Evolutionary conservation across 164 flowering plant genomes (phyloP), one percentile per base, ranked within the genome.

Genomic region (Euptelea pleiosperma): DNA sequence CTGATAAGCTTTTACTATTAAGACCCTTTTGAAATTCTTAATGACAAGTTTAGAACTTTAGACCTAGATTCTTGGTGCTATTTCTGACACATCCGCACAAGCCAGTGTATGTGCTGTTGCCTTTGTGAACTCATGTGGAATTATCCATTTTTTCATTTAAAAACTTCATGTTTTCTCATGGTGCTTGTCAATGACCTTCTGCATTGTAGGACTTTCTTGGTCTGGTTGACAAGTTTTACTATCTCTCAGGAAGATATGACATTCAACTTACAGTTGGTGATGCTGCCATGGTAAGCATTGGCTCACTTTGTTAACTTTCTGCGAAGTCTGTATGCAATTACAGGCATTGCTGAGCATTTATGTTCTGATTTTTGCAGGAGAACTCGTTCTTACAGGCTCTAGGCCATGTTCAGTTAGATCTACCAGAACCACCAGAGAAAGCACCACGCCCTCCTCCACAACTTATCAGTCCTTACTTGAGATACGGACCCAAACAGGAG

Each of bases 341-440:
- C 8, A 3, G 12, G 21, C 8, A 33, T 56, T 40, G 33, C 47
- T 55, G 35, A 66, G 41, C 15, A 52, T 52, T 54, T 33, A 14
- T 10, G 10, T 33, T 10, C 19, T 57, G 25, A 41, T 30, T 63
- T 57, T 59, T 78, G 58, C 87, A 91, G 99, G 99, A 94, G 61
- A 94, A 91, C 73, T 94, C 99, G 26, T 84, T 94, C 74, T 55
- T 76, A 8, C 70, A 42, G 55, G 79, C 67, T 57, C 63, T 94
- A 57, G 99, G 99, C 53, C 72, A 78, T 55, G 62, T 94, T 31
- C 91, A 91, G 40, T 70, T 94, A 57, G 99, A 94, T 73, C 82
- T 94, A n/a, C 99, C 99, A 31, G 91, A 87, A 57, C 72, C 88
- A 55, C 93, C 99, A 40, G 99, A 94, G 72, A 91, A 85, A 72